These are phyloP conservation scores for Zea luxurians DNA, from an alignment of 176 grass and related monocot species.

Conservation along the genomic window DNA sequence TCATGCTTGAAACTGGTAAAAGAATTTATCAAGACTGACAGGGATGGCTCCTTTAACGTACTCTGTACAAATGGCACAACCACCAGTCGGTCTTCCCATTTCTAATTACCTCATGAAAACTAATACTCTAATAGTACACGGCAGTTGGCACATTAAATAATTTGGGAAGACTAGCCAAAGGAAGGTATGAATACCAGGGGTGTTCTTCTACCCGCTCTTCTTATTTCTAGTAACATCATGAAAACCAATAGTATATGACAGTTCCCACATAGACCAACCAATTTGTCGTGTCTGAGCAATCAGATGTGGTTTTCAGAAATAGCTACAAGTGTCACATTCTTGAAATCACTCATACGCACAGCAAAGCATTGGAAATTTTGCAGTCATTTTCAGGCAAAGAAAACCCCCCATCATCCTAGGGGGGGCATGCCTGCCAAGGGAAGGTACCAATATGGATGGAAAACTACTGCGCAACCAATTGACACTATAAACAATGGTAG, in stretches of 20 bases:
- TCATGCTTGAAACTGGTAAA: neutral
- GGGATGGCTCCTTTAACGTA: neutral
- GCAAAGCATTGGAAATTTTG: neutral
- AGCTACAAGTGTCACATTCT: neutral
- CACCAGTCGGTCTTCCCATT: neutral
- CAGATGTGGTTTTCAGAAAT: neutral
- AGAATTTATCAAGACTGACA: neutral
- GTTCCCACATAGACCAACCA: neutral
- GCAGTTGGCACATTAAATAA: neutral
- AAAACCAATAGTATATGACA: neutral
- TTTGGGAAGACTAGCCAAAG: neutral
- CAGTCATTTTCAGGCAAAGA: conserved; percentile 15
- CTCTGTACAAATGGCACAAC: neutral
- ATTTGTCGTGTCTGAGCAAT: neutral
- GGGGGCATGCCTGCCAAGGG: neutral
- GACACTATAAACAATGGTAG: neutral
- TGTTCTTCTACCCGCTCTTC: neutral
- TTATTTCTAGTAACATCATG: neutral
- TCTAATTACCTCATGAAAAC: neutral
- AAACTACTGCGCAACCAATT: conserved; percentile 6
- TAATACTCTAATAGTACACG: neutral
- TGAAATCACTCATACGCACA: neutral
- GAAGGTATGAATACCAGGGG: neutral
- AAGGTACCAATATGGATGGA: neutral
- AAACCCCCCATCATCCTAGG: neutral